Evolutionary conservation across 306 rosid genomes (phyloP), one percentile per base, ranked within the genome.

Genomic region (Cicer chorassanicum): DNA sequence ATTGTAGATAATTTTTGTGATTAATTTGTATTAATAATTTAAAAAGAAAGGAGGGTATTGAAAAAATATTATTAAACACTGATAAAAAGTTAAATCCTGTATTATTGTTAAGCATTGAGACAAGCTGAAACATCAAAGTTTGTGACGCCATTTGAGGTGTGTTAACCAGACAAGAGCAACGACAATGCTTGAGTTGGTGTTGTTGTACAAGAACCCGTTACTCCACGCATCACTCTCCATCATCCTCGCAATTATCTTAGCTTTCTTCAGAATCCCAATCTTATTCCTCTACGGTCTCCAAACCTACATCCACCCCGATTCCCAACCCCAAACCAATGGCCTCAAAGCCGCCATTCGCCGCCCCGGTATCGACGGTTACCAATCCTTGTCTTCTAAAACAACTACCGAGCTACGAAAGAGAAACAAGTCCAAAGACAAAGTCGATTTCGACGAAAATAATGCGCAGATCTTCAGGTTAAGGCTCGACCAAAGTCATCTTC

Each of bases 391-490:
- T 15, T 80, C 93, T 65, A 88, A 82, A 75, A 48, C 85, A 44
- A 57, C 70, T 29, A 12, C 87, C 42, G 97, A 90, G 60, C 75
- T 86, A 72, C 64, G 84, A 29, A 94, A 87, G 80, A 83, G 88
- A 75, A 75, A 70, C 72, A 94, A 94, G 61, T 51, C 87, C 8
- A 93, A 82, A 65, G 83, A 83, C 8, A 91, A 87, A 70, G 38
- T 24, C 16, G 91, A 89, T 48, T 94, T 94, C 84, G 96, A 91
- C 60, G 97, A 91, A 75, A 85, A 63, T 80, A 94, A 91, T 45
- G 97, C 98, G 2, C 97, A 91, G 92, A 94, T 94, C 92, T 91
- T 94, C 76, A 80, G 96, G 71, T 42, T 94, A 43, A 90, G 70
- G 48, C 89, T 94, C 61, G 96, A 91, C 75, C 88, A 86, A 5